Evolutionary conservation across 2,329 filamentous ascomycete species (phyloP).

Genomic region (Monosporascus sp.): DNA sequence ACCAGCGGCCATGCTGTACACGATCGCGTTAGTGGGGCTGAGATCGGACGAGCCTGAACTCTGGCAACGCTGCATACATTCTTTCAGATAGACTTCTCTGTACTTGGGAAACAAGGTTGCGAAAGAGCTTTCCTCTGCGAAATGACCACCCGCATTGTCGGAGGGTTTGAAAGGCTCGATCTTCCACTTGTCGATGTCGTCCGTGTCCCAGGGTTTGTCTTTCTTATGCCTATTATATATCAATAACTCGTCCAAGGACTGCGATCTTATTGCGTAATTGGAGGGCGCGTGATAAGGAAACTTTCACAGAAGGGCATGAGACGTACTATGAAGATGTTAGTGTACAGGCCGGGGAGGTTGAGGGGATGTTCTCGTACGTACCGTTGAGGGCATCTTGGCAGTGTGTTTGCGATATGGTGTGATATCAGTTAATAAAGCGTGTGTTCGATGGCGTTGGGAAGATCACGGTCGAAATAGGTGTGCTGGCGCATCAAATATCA

Average conservation of each 20-base stretch:
- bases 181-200: conserved; percentile 98
- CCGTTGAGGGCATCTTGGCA: not conserved
- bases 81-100: conserved; percentile 86
- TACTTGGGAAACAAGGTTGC: conserved; percentile 89
- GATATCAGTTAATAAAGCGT: not conserved
- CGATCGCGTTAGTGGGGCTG: not conserved
- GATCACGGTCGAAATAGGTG: too few relatives aligned
- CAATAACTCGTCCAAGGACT: not conserved
- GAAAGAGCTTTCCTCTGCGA: conserved; percentile 91
- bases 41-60: not conserved
- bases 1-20: conserved; percentile 69
- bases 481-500: not conserved
- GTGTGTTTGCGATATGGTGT: not conserved
- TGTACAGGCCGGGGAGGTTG: too few relatives aligned
- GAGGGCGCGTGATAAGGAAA: not conserved
- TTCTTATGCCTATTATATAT: conserved; percentile 62
- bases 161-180: conserved; percentile 78
- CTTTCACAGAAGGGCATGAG: not conserved
- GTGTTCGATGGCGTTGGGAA: not conserved
- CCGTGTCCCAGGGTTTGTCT: conserved; percentile 93
- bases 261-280: too few relatives aligned
- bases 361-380: not conserved
- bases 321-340: not conserved
- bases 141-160: conserved; percentile 80
- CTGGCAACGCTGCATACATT: conserved; percentile 41